phyloP scores from a whole-genome alignment of 163 green algal species.

The Prototheca wickerhamii region DNA sequence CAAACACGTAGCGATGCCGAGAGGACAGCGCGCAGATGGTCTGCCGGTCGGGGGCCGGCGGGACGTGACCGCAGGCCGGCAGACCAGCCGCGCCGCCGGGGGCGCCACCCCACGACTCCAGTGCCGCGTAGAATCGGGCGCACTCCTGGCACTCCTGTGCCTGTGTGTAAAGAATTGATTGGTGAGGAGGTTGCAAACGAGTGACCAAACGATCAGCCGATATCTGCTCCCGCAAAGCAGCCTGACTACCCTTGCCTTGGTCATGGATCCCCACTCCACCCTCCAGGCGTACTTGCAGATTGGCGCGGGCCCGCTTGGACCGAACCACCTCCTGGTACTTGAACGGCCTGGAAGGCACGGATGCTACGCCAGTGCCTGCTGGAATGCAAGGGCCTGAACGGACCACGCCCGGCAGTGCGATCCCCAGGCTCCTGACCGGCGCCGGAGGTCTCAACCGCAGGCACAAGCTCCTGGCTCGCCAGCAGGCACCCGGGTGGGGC shows the following conservation, averaged over 20 bases:
- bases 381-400: too few relatives aligned
- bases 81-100: background rate
- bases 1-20: conserved; percentile 41
- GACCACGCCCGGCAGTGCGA: too few relatives aligned
- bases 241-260: background rate
- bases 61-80: conserved; percentile 27
- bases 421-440: too few relatives aligned
- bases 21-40: conserved; percentile 32
- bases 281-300: conserved; percentile 22
- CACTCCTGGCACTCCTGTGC: conserved; percentile 49
- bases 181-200: background rate
- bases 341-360: conserved; percentile 15
- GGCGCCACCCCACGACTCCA: conserved; percentile 39
- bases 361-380: too few relatives aligned
- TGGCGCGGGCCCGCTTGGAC: conserved; percentile 32
- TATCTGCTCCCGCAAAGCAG: background rate
- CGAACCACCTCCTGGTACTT: conserved; percentile 52
- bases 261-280: background rate
- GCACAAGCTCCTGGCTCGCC: too few relatives aligned
- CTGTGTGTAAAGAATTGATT: background rate
- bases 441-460: too few relatives aligned
- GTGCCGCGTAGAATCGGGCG: conserved; percentile 41
- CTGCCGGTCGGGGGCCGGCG: background rate
- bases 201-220: background rate
- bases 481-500: too few relatives aligned